Evolutionary conservation across 371 early-diverging fungal species (phyloP).

Genomic region (Syncephalastrum racemosum): DNA sequence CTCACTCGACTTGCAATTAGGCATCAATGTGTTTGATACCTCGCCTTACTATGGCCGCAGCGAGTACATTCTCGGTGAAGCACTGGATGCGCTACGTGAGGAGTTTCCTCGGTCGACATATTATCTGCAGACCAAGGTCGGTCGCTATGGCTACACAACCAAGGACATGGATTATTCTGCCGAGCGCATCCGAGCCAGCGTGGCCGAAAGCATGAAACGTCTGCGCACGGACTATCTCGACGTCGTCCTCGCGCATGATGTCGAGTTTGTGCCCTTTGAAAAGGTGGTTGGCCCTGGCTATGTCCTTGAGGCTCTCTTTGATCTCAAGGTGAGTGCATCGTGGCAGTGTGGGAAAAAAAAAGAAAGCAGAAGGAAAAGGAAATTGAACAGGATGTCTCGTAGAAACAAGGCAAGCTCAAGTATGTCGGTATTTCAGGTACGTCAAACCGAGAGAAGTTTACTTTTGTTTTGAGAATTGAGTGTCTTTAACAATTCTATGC

Average conservation of each 20-base stretch:
- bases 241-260: constrained; percentile 75
- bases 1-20: constrained; percentile 20
- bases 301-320: constrained; percentile 67
- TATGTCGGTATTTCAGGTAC: constrained; percentile 76
- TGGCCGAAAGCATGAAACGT: constrained; percentile 62
- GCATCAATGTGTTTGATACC: constrained; percentile 75
- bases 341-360: not conserved
- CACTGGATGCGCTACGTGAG: constrained; percentile 43
- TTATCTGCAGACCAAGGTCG: constrained; percentile 72
- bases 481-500: not conserved
- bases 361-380: not conserved
- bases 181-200: constrained; percentile 52
- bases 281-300: constrained; percentile 53
- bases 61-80: constrained; percentile 71
- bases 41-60: constrained; percentile 78
- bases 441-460: not conserved
- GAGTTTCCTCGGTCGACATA: constrained; percentile 68
- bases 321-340: constrained; percentile 53
- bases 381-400: not conserved
- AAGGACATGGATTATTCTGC: constrained; percentile 72
- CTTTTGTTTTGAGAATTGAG: not conserved
- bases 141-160: constrained; percentile 69
- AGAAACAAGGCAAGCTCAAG: constrained; percentile 62
- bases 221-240: constrained; percentile 75
- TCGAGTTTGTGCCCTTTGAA: constrained; percentile 74